Base-by-base conservation (phyloP, 1,284 basidiomycete species). In the Phellopilus nigrolimitatus region DNA sequence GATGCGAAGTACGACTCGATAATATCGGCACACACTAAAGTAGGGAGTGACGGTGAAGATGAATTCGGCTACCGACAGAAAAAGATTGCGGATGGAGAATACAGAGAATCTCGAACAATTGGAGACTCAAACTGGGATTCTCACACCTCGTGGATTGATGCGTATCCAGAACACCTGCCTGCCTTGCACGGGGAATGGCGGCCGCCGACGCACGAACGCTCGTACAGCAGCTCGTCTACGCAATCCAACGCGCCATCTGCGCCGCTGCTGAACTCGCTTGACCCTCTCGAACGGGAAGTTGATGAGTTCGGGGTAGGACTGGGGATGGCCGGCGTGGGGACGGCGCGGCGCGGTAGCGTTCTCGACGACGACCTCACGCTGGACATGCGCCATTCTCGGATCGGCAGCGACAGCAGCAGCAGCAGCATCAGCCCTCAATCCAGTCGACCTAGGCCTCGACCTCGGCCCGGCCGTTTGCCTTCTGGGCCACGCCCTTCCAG, bases 291-390 rank as follows among this genome's bases (percentile, higher is more conserved):
- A 34, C 64, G 66, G 28, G 52, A 56, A 22, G 43, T 48, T 37
- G 46, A 49, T 28, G 21, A 43, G 21, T 43, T 36, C 19, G 40
- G 21, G 27, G n/a, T 30, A 62, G 54, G 6, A 67, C 68, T 51
- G 37, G 64, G 68, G 30, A 73, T 76, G 74, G 68, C 68, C 3
- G 74, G 74, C 1, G 57, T 76, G 7, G 75, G 73, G 0, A 72
- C 72, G 12, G 69, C 65, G 15, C 62, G 62, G 27, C 56, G 68
- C 1, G 59, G 63, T 12, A 64, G 64, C 44, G 21, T 57, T 33
- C 57, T 67, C 41, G 60, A 59, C 42, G 28, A 21, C 7, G 45
- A 45, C 31, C 28, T 22, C 17, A 44, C 44, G 19, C 27, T 36
- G 37, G 27, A n/a, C 7, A 47, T 37, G 33, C 17, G 31, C 21